Percentiles rank a stretch among this genome's conserved stretches.
Evolutionary conservation across 257 asterid species (phyloP).

Genomic region (Solanum neorickii): DNA sequence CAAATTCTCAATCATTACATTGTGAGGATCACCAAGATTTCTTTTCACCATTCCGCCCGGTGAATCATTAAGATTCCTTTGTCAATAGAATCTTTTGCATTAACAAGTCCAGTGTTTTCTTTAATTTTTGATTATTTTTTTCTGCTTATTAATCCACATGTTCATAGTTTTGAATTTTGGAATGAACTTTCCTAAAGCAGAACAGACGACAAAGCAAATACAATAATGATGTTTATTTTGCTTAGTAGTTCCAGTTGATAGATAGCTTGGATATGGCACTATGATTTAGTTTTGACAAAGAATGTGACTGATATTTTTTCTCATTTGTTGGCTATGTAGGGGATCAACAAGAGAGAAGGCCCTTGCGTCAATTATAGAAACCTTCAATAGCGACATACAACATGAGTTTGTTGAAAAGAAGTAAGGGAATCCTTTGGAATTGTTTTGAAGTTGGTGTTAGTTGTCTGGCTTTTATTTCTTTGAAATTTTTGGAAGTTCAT

Average conservation of each 20-base stretch:
- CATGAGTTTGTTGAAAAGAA: constrained; percentile 67
- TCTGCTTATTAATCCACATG: background rate
- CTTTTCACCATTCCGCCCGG: background rate
- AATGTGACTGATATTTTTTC: background rate
- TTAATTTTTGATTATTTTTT: background rate
- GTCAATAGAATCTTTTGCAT: background rate
- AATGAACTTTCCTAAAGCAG: background rate
- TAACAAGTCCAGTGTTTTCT: background rate
- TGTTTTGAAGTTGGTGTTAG: background rate
- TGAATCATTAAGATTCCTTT: background rate
- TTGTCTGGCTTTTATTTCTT: background rate
- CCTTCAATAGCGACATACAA: constrained; percentile 59
- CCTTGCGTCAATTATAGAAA: constrained; percentile 52
- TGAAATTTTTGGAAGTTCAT: background rate
- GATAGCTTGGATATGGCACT: background rate
- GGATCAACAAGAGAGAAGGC: constrained; percentile 89
- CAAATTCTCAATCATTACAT: background rate
- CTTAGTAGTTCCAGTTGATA: background rate
- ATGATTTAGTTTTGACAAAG: background rate
- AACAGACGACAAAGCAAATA: background rate
- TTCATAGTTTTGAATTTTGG: background rate
- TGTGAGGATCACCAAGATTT: background rate
- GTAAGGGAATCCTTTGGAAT: constrained; percentile 16
- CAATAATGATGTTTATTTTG: background rate
- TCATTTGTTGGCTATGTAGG: constrained; percentile 24